Evolutionary conservation across 164 flowering plant species (phyloP).

Genomic region (Nelumbo lutea): DNA sequence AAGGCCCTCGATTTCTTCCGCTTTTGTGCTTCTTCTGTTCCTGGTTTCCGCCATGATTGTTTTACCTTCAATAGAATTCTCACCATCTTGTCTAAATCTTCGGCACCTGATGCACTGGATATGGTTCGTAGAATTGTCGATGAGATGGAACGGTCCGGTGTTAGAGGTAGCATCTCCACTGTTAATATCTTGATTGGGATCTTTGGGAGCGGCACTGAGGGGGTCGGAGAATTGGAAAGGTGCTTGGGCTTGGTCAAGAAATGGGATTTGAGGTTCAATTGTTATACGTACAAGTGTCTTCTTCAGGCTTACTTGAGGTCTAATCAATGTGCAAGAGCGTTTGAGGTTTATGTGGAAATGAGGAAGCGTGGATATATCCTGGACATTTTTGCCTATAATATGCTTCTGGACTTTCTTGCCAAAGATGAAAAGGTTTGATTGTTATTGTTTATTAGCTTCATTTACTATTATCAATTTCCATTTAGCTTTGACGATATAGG

Average conservation of each 20-base stretch:
- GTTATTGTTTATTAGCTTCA: neutral
- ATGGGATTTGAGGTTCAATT: slow-evolving; percentile 66
- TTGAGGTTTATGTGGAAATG: slow-evolving; percentile 48
- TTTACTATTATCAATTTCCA: neutral
- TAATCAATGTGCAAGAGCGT: slow-evolving; percentile 37
- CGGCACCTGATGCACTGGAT: slow-evolving; percentile 24
- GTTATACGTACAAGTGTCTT: slow-evolving; percentile 76
- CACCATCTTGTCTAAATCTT: slow-evolving; percentile 47
- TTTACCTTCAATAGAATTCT: slow-evolving; percentile 74
- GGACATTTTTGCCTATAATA: slow-evolving; percentile 74
- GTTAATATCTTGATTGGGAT: slow-evolving; percentile 70
- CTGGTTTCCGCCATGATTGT: slow-evolving; percentile 62
- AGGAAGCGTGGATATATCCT: slow-evolving; percentile 47
- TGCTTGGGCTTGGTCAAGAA: slow-evolving; percentile 56
- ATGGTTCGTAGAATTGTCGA: slow-evolving; percentile 31
- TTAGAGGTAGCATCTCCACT: slow-evolving; percentile 68
- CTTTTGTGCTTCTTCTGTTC: slow-evolving; percentile 45
- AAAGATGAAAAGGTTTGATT: slow-evolving; percentile 58
- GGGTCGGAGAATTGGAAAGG: slow-evolving; percentile 30
- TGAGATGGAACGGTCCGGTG: slow-evolving; percentile 50
- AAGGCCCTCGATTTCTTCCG: slow-evolving; percentile 67
- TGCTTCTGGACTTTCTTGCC: slow-evolving; percentile 76
- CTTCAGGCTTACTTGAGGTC: slow-evolving; percentile 68
- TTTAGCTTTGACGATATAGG: neutral
- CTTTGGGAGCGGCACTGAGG: slow-evolving; percentile 30